A percentile compares a stretch with the other conserved stretches of the same genome.
phyloP scores from a whole-genome alignment of 2,329 filamentous ascomycete species.

The Colletotrichum sp. region DNA sequence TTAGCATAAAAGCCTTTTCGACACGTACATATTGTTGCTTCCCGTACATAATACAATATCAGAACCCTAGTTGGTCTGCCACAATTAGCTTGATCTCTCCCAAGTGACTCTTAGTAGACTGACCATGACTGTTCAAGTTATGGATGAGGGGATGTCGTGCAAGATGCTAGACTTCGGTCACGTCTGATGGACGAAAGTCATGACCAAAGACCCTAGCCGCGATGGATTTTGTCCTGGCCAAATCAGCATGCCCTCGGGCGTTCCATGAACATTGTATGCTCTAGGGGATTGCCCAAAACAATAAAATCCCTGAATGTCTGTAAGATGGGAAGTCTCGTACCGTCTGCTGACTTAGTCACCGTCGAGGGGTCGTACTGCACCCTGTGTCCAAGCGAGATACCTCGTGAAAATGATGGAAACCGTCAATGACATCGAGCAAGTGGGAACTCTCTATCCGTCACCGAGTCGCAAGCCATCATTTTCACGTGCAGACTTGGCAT shows the following conservation, averaged over 20 bases:
- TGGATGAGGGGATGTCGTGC: fast-evolving
- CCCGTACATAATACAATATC: background rate
- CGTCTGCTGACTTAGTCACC: fast-evolving
- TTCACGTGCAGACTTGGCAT: background rate
- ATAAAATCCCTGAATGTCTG: fast-evolving
- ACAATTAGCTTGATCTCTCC: background rate
- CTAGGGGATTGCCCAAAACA: fast-evolving
- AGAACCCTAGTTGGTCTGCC: background rate
- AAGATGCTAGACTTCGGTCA: background rate
- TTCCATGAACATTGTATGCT: background rate
- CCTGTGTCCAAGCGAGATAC: too few species aligned
- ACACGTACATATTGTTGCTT: background rate
- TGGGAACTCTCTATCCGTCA: background rate
- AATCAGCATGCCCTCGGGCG: background rate
- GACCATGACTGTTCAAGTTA: background rate
- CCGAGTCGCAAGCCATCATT: fast-evolving
- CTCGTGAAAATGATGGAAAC: too few species aligned
- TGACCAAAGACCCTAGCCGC: too few species aligned
- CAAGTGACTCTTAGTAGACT: background rate
- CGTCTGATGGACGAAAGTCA: background rate
- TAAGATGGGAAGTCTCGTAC: fast-evolving
- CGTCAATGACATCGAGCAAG: background rate
- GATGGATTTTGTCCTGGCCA: too few species aligned
- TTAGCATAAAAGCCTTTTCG: background rate
- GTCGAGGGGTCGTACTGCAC: background rate